A percentile compares a stretch with the other conserved stretches of the same genome.
phyloP scores from a whole-genome alignment of 2,329 filamentous ascomycete species.

The Didymosphaeria variabile region DNA sequence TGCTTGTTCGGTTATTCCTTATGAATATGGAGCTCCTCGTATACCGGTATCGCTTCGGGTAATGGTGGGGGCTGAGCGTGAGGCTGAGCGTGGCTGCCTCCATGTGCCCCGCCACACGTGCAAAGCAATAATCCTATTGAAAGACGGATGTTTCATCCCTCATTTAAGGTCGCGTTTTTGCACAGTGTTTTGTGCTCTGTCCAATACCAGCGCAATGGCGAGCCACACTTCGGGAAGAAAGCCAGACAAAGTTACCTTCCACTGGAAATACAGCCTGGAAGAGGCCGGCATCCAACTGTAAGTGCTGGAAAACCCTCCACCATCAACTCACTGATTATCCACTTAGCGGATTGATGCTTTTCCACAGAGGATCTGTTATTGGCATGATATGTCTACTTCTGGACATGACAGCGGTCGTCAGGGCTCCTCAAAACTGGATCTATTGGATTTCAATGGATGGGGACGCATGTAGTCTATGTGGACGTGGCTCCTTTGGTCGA shows the following conservation, averaged over 20 bases:
- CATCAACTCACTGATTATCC: background rate
- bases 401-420: background rate
- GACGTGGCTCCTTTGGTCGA: background rate
- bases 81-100: background rate
- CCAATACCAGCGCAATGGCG: background rate
- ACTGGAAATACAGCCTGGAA: background rate
- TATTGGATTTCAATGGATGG: background rate
- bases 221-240: background rate
- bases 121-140: background rate
- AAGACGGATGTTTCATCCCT: no score
- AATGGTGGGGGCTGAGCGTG: conserved; percentile 2
- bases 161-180: background rate
- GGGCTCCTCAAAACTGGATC: background rate
- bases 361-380: background rate
- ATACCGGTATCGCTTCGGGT: background rate
- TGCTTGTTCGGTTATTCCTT: no score
- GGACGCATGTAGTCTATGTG: background rate
- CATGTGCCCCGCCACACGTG: background rate
- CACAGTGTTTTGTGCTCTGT: background rate
- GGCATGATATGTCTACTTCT: background rate
- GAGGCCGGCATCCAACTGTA: background rate
- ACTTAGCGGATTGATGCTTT: background rate
- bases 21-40: no score
- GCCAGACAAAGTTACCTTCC: background rate
- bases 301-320: background rate